Evolutionary conservation across 2,329 filamentous ascomycete genomes (phyloP).

Genomic region (Cladophialophora yegresii): DNA sequence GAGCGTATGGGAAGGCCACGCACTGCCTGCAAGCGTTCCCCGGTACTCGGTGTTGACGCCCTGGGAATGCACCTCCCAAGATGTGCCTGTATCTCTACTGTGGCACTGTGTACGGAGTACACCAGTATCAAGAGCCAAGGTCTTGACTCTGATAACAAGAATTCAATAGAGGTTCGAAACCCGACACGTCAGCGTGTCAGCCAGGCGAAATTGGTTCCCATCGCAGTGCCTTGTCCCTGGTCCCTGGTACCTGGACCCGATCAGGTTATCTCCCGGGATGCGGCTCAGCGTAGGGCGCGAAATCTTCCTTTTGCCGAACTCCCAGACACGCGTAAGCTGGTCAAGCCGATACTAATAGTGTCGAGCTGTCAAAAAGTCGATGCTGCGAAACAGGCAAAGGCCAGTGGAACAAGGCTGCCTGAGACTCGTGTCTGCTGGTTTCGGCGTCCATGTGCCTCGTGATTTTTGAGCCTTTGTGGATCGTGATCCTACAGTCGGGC

Average conservation of each 20-base stretch:
- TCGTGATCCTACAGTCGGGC: neutral
- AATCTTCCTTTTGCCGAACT: neutral
- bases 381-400: neutral
- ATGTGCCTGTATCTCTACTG: neutral
- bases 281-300: neutral
- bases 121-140: neutral
- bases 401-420: neutral
- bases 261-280: neutral
- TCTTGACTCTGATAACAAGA: neutral
- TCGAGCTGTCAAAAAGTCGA: neutral
- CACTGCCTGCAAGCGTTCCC: neutral
- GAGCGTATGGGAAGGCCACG: neutral
- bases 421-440: neutral
- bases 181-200: conserved; percentile 4
- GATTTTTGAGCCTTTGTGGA: neutral
- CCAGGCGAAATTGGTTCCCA: conserved; percentile 14
- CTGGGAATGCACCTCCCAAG: neutral
- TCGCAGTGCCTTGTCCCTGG: neutral
- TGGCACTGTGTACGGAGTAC: neutral
- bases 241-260: conserved; percentile 1
- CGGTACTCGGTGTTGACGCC: conserved; percentile 8
- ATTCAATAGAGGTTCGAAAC: conserved; percentile 5
- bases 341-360: neutral
- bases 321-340: neutral
- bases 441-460: neutral